Base-by-base conservation (phyloP, 306 rosid genomes). In the Astragalus glycyphyllos region DNA sequence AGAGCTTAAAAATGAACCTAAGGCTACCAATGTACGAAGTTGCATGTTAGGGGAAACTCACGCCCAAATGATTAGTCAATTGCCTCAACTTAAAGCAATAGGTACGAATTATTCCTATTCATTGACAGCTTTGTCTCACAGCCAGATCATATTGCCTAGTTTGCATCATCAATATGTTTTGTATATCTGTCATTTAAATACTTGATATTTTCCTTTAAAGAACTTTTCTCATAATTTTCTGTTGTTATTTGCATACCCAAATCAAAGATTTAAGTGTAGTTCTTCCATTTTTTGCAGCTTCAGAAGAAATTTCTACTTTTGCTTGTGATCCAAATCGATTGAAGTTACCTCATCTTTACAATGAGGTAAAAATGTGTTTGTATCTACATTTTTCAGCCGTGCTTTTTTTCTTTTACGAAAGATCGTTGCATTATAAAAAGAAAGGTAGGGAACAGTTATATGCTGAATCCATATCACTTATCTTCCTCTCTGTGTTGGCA, bases 261-360 rank as follows among this genome's bases (percentile, higher is more conserved):
- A 44, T 12, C 51, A 71, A 35, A 42, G 17, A 48, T 14, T 63
- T 20, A 56, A 26, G 47, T 68, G 72, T 45, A 34, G 12, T 66
- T 35, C 51, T 65, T 29, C 54, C 61, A 58, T 74, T 69, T 64
- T 73, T 2, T 83, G 83, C 87, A 90, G 98, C 75, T 79, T 20
- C 82, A 1, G 96, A 78, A 79, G 97, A 90, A 78, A 78, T 82
- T 72, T 78, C 81, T 7, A 58, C 23, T 58, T 13, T 78, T 60
- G 84, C 87, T 65, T 84, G 80, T 72, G 90, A 88, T 71, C 81
- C 85, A 7, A 87, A 86, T 78, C 89, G 89, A 29, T 57, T 71
- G 73, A 82, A 84, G 68, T 63, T 94, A 72, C 74, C 71, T 75
- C 88, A 74, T 15, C 90, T 94, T 69, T 90, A 90, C 76, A 94